Base-by-base conservation (phyloP, 352 stramenopile genomes). In the Pythium grandisporangium region DNA sequence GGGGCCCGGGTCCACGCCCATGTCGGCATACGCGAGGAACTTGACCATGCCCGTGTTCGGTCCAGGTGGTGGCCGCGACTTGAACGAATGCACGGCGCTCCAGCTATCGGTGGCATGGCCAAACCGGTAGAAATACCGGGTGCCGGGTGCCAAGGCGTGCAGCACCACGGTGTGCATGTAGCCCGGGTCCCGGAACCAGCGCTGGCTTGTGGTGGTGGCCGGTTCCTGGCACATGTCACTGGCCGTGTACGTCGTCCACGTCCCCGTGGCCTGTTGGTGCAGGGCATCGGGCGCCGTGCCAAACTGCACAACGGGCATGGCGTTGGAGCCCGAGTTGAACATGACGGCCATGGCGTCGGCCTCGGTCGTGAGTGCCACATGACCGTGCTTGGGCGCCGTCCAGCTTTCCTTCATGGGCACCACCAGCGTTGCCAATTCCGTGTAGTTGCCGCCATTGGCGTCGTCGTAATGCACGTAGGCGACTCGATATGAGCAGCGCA, bases 131-230 rank as follows among this genome's bases (percentile, higher is more conserved):
- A 61, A 82, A 39, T 86, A 84, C 21, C 55, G 55, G 1, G 49
- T 61, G 10, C 63, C 46, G 0, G 66, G 58, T 17, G 66, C 45
- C 16, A 86, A 48, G 16, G 59, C 41, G 3, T 48, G 65, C 53
- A 86, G 60, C 25, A 82, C 53, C 3, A 84, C 61, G 0, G 61
- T 83, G 49, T 86, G 73, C 55, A 84, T 76, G 46, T 56, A 84
- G 0, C 73, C 73, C 21, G 73, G 73, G 29, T 82, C 58, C 5
- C 73, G 68, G 30, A 77, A 86, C 4, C 60, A 36, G 2, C 35
- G 53, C 20, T 83, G 73, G 12, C 42, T 59, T 4, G 59, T 41
- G 13, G 42, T 56, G 6, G 63, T 81, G 2, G 73, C 73, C 35
- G 73, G 73, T 5, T 51, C 56, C 22, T 84, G 68, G 29, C 73